Evolutionary conservation across 2,329 filamentous ascomycete species (phyloP), one percentile per base, ranked within the genome.

Genomic region (Pseudogymnoascus sp.): DNA sequence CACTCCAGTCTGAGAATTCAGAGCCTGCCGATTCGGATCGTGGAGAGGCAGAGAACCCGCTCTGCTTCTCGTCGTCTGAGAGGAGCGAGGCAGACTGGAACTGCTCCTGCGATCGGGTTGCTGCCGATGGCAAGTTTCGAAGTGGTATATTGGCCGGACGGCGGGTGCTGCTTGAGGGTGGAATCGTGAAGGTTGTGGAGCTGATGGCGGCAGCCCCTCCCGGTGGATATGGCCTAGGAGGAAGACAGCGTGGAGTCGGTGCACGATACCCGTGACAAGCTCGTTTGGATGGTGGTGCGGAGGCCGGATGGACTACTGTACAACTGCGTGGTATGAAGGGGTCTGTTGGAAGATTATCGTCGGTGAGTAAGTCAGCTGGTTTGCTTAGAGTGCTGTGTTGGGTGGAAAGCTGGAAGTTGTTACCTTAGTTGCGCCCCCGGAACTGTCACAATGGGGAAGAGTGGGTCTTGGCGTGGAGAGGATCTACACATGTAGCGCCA

Each of bases 121-220:
- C 70, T 65, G 76, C 81, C 75, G 71, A 75, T 61, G 78, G 77
- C 68, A 97, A 81, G 72, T 88, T 88, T 77, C 90, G 89, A 73
- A 97, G 84, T 72, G 93, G 93, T 76, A 97, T 96, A 79, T 90
- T 91, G 78, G 90, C 90, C 75, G 84, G 83, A 69, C 90, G 86
- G 79, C 87, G 87, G 77, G 77, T 76, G 69, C 81, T 81, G 69
- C 78, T 82, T 83, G 83, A 79, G 74, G 86, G 82, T 86, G 90
- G 84, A 96, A 97, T 97, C 78, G 86, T 97, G 91, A 82, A 83
- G 81, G 82, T 80, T 78, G 75, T 82, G 82, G 86, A 88, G 89
- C 90, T 93, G 89, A 78, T 77, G 77, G 82, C 84, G 87, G 86
- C 87, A 90, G 87, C 88, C 83, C 87, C 84, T 65, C 66, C 63